Base-by-base conservation (phyloP, 2,329 filamentous ascomycete species). In the Aspergillus puulaauensis region DNA sequence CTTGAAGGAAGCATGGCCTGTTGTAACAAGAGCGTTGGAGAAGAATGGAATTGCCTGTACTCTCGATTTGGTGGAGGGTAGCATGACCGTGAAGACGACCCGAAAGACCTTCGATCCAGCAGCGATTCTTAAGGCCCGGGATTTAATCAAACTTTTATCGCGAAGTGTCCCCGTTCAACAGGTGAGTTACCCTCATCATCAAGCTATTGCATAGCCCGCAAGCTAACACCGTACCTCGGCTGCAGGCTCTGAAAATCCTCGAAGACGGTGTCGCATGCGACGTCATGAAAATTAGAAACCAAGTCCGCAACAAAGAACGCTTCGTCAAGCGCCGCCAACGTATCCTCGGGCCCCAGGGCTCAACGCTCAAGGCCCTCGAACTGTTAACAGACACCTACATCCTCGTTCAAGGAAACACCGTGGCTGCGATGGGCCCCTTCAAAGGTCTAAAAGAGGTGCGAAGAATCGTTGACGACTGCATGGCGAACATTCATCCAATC, bases 31-130 rank as follows among this genome's bases (percentile, higher is more conserved):
- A 68, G 83, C 90, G 0, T 86, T 99, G 59, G 90, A 96, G 69
- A 96, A 95, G 76, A 81, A 84, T 56, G 92, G 93, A 64, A 91
- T 99, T 47, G 91, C 90, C 44, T 97, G 93, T 72, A 93, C 90
- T 8, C 86, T 99, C 24, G 93, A 99, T 79, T 82, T 99, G 73
- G 90, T 98, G 4, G 93, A 98, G 74, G 95, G 95, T 71, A 91
- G 87, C 73, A 98, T 98, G 93, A 93, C 90, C 0, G 93, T 98
- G 64, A 96, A 93, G 77, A 98, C 95, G 23, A 98, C 93, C 7
- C 83, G 90, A 68, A 93, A 93, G 75, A 96, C 92, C 3, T 96
- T 83, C 73, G 95, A 99, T 71, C 95, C 95, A 7, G 92, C 93
- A 6, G 86, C 93, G 4, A 96, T 99, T 57, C 83, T 99, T 55